Evolutionary conservation across 345 rosid genomes (phyloP), one percentile per base, ranked within the genome.

Genomic region (Ceriops decandra): DNA sequence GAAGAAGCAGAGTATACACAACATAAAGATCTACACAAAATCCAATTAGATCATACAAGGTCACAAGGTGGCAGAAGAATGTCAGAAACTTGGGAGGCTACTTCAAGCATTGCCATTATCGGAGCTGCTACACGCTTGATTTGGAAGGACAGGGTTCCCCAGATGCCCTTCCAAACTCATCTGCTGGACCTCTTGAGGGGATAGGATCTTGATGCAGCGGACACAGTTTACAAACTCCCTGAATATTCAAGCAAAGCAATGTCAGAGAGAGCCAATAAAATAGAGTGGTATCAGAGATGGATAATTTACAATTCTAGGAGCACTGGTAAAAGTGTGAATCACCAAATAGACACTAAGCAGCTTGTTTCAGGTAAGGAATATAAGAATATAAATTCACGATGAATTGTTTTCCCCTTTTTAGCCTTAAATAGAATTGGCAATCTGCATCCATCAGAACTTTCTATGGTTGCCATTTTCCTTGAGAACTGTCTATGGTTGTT

Each of bases 171-270:
- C 90, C 81, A 85, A 63, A 70, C 95, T 86, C 95, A 86, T 86
- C 74, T 88, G 91, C 68, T 83, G 88, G n/a, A 85, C 95, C 79
- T 89, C 95, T 60, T 84, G 92, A 33, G 90, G 95, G 7, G 90
- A 87, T 15, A 89, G 64, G 76, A 89, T 89, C 83, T 83, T 89
- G 70, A 87, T 87, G 79, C 73, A 80, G n/a, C 89, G 79, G 24
- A 89, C 88, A 69, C 92, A 89, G 73, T 72, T 84, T 68, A 87
- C 92, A 73, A 89, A 89, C 79, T 87, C 95, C 75, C 92, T 89
- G 82, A 38, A 68, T 8, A 73, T 46, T 38, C 16, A 72, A 62
- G 22, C 27, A 47, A 64, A 62, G 32, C 1, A 5, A 57, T 36
- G 63, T 74, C 56, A 66, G 74, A 42, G 57, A 60, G 42, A 65